Evolutionary conservation across 495 filamentous ascomycete genomes (phyloP).

Genomic region (Haplographium delicatum): DNA sequence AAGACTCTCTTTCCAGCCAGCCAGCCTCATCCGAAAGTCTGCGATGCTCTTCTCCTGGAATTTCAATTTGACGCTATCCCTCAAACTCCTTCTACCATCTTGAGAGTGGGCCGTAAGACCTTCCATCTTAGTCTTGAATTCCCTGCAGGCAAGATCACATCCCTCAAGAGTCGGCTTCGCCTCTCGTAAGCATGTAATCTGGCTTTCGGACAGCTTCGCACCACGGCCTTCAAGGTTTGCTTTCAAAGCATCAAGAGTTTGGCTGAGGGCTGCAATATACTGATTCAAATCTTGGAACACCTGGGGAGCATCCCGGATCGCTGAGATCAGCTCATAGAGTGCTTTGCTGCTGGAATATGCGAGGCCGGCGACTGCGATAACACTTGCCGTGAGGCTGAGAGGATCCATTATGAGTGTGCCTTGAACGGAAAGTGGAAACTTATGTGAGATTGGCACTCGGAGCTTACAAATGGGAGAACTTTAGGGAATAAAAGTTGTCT

Average conservation of each 20-base stretch:
- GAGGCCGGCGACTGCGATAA: conserved; percentile 1
- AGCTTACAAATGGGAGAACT: background rate
- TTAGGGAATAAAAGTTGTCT: background rate
- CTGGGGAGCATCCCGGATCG: conserved; percentile 2
- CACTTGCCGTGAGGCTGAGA: background rate
- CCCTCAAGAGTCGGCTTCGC: background rate
- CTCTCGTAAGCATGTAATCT: background rate
- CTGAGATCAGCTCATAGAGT: conserved; percentile 1
- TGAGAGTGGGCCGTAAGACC: background rate
- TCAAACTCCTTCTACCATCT: background rate
- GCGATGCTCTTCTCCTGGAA: background rate
- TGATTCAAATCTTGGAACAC: background rate
- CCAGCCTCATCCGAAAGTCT: background rate
- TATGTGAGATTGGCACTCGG: no score
- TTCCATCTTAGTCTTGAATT: conserved; percentile 2
- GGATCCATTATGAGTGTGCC: background rate
- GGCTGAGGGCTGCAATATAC: background rate
- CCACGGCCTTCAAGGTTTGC: background rate
- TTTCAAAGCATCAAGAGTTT: background rate
- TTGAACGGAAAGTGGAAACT: background rate
- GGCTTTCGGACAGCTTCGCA: background rate
- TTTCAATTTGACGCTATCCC: background rate
- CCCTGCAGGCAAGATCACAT: background rate
- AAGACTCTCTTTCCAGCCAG: background rate
- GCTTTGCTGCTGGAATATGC: conserved; percentile 5